Conservation (phyloP, 1,284 basidiomycete genomes). For the Apiotrichum brassicae region DNA sequence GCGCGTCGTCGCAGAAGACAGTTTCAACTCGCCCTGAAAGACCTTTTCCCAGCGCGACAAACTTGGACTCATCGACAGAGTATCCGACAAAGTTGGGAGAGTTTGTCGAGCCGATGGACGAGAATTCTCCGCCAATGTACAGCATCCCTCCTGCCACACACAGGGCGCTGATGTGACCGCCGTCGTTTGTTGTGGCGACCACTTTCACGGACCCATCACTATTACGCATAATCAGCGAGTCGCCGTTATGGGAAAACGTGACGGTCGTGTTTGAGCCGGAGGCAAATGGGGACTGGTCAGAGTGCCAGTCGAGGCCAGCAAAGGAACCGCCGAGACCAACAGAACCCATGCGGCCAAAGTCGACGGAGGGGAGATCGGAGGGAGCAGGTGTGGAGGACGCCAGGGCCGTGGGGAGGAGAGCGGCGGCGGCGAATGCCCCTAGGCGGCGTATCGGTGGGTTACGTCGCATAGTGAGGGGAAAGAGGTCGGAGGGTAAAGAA, state of each 20-base stretch:
- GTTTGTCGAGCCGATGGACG: constrained; percentile 23
- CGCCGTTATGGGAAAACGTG: constrained; percentile 31
- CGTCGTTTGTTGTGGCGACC: constrained; percentile 36
- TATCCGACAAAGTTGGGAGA: constrained; percentile 35
- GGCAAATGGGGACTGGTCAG: constrained; percentile 31
- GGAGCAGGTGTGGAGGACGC: constrained; percentile 41
- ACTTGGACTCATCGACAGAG: constrained; percentile 14
- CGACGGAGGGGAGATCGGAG: constrained; percentile 68
- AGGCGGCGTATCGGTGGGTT: constrained; percentile 23
- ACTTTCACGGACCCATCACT: constrained; percentile 22
- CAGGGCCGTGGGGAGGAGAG: constrained; percentile 20
- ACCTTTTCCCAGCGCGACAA: constrained; percentile 30
- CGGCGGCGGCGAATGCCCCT: constrained; percentile 14
- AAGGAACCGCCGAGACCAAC: constrained; percentile 83
- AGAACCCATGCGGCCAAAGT: constrained; percentile 83
- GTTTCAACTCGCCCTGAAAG: constrained; percentile 63
- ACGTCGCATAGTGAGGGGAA: constrained; percentile 15
- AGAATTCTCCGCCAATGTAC: constrained; percentile 42
- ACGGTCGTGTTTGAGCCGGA: constrained; percentile 15
- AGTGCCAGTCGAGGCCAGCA: constrained; percentile 61
- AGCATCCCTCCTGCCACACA: constrained; percentile 37
- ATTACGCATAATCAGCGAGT: constrained; percentile 29
- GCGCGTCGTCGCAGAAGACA: constrained; percentile 71
- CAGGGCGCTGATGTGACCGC: constrained; percentile 36
- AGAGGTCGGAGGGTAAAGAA: neutral